Base-by-base conservation (phyloP, 2,329 filamentous ascomycete species). In the Diaporthe destruens region DNA sequence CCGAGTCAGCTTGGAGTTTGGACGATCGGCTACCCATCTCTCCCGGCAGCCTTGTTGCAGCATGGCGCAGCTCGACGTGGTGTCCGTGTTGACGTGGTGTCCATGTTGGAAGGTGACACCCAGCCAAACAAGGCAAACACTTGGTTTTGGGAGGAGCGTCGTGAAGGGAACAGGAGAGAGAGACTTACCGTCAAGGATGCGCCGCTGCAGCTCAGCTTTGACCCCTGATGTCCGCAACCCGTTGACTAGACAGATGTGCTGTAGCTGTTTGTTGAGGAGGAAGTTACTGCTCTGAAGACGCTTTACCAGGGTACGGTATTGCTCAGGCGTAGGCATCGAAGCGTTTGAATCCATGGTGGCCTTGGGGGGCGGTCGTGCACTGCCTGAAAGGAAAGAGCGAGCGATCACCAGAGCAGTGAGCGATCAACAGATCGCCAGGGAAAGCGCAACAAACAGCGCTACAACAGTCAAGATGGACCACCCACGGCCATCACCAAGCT, bases 191-290 rank as follows among this genome's bases (percentile, higher is more conserved):
- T 89, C 86, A 75, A 92, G 89, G 74, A 98, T 93, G 78, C 96
- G 92, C 72, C 85, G 84, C 82, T 98, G 95, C 73, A 98, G 85
- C 54, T 93, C 89, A 44, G 91, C 90, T 86, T 99, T 99, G 78
- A 96, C 92, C 25, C 96, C 96, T 36, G 92, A 93, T 74, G 94
- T 92, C 76, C 90, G 88, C 47, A 97, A 85, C 59, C 91, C 89
- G 83, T 97, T 94, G 74, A 89, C 85, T 75, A 90, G 88, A 79
- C 96, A 93, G 76, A 98, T 92, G 68, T 87, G 87, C 77, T 94
- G 93, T 63, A 98, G 88, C 77, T 95, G 91, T 25, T 85, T 83
- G 78, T 90, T 90, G 39, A 89, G 82, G 29, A 90, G 80, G 16
- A 82, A 76, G 47, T 80, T 84, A 55, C 81, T 80, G 59, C 66